These are phyloP conservation scores for Hagleromyces aurorensis DNA, from an alignment of 805 yeast genomes.

Conservation along the genomic window DNA sequence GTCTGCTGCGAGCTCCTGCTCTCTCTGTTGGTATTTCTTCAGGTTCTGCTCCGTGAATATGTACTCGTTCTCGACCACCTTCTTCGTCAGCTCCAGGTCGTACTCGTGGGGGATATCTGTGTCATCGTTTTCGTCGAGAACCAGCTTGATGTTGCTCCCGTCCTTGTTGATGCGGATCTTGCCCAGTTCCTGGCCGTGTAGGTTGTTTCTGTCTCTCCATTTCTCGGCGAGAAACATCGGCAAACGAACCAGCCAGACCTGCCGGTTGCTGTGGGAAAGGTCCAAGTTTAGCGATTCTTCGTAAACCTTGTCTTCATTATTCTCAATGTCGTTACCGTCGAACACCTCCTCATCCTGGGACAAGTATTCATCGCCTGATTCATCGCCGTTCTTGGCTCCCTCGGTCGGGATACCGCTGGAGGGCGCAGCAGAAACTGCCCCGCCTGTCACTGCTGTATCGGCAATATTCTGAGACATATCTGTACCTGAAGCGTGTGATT, in stretches of 20 bases:
- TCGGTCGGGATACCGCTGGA: not conserved
- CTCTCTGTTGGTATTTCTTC: constrained; percentile 41
- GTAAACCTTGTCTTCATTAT: constrained; percentile 30
- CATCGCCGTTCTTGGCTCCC: constrained; percentile 7
- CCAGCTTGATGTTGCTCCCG: constrained; percentile 43
- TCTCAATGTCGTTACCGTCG: constrained; percentile 38
- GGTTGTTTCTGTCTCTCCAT: constrained; percentile 58
- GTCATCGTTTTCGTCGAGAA: constrained; percentile 43
- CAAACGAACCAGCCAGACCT: constrained; percentile 86
- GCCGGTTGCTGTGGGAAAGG: constrained; percentile 50
- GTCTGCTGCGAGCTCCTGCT: constrained; percentile 29
- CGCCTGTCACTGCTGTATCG: too few relatives aligned
- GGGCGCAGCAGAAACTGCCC: not conserved
- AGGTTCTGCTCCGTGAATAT: constrained; percentile 84
- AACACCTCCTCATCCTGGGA: constrained; percentile 38
- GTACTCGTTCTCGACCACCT: constrained; percentile 75
- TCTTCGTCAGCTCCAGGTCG: constrained; percentile 69
- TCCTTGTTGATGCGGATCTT: constrained; percentile 65
- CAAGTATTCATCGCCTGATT: constrained; percentile 34
- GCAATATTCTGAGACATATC: too few relatives aligned
- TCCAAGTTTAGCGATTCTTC: constrained; percentile 78
- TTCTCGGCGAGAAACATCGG: constrained; percentile 79
- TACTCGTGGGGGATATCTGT: constrained; percentile 74
- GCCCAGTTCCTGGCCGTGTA: constrained; percentile 73
- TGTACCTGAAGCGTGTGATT: too few relatives aligned